A percentile compares a stretch with the other conserved stretches of the same genome.
Evolutionary conservation across 768 basidiomycete species (phyloP).

Genomic region (Daedaleopsis nitida): DNA sequence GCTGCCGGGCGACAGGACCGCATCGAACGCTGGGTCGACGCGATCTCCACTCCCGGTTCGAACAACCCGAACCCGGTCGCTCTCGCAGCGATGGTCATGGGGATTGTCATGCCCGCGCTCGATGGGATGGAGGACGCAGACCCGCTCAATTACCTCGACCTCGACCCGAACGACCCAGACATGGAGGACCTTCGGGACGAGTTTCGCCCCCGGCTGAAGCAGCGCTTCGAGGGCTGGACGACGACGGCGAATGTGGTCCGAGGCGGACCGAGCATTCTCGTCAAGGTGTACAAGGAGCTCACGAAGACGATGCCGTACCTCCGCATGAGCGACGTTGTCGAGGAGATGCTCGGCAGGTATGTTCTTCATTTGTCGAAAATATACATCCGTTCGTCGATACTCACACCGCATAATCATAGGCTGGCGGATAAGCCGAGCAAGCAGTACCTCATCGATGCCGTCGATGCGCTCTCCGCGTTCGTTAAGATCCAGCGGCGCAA

Average conservation of each 20-base stretch:
- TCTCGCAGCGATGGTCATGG: conserved; percentile 68
- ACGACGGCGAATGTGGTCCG: conserved; percentile 40
- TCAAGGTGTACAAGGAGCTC: conserved; percentile 46
- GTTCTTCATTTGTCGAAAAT: conserved; percentile 19
- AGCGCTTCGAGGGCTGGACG: conserved; percentile 61
- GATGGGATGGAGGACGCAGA: conserved; percentile 47
- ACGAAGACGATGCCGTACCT: conserved; percentile 61
- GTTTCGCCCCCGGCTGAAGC: conserved; percentile 57
- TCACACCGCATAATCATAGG: conserved; percentile 32
- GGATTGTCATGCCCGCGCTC: conserved; percentile 41
- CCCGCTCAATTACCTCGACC: conserved; percentile 50
- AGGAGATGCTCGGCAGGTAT: conserved; percentile 58
- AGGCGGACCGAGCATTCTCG: conserved; percentile 40
- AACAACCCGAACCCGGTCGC: conserved; percentile 52
- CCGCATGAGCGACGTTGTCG: conserved; percentile 49
- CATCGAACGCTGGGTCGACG: conserved; percentile 54
- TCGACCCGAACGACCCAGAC: conserved; percentile 55
- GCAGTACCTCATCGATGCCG: conserved; percentile 50
- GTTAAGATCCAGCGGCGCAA: conserved; percentile 53
- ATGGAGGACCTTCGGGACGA: conserved; percentile 62
- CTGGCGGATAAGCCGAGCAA: conserved; percentile 58
- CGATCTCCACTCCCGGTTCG: conserved; percentile 42
- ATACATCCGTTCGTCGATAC: background rate
- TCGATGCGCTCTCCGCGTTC: conserved; percentile 50
- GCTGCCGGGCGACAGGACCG: conserved; percentile 46